These are phyloP conservation scores for Corniculantispora saksenae DNA, from an alignment of 2,329 filamentous ascomycete species.

Conservation along the genomic window DNA sequence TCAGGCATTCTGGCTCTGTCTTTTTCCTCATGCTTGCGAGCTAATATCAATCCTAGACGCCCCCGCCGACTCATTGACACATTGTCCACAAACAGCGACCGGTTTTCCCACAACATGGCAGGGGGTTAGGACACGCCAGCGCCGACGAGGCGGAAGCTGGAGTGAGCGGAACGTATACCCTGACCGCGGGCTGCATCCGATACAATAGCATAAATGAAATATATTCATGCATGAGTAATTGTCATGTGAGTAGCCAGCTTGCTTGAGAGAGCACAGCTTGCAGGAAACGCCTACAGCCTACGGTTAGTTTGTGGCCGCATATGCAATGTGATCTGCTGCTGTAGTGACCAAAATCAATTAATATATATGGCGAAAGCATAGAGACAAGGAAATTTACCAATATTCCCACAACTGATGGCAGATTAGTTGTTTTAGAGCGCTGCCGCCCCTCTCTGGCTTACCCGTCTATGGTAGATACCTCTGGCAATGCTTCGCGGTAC, in stretches of 20 bases:
- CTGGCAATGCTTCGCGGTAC: no score
- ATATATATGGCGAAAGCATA: neutral
- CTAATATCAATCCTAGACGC: neutral
- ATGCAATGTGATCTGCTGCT: neutral
- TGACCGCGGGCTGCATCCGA: neutral
- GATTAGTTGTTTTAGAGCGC: neutral
- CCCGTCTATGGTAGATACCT: neutral
- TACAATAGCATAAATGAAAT: neutral
- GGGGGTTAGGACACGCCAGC: neutral
- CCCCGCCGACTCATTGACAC: neutral
- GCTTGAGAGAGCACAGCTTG: neutral
- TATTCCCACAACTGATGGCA: neutral
- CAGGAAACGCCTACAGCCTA: neutral
- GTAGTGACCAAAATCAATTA: neutral
- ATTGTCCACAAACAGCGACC: neutral
- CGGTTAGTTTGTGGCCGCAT: neutral
- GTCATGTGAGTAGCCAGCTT: neutral
- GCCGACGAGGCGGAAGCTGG: neutral
- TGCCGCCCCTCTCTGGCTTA: neutral
- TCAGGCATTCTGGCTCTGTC: no score
- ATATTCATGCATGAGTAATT: neutral
- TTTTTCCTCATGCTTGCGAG: neutral
- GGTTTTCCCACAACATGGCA: neutral
- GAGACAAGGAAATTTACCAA: neutral
- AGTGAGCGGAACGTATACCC: no score